phyloP scores from a whole-genome alignment of 805 yeast genomes.

The Kluyveromyces wickerhamii region DNA sequence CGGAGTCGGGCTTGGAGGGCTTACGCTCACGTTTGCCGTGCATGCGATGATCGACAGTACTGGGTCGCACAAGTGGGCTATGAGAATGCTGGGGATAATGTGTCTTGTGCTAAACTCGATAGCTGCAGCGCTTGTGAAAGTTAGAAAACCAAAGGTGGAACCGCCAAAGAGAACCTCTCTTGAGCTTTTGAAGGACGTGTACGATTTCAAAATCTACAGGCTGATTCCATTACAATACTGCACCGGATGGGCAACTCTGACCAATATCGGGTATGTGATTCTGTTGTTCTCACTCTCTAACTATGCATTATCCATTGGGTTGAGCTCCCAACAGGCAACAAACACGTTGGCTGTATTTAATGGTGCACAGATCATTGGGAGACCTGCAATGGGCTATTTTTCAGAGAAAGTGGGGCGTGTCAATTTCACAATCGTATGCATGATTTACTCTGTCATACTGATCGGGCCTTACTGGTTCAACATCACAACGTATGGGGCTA shows the following conservation, averaged over 20 bases:
- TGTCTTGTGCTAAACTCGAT: conserved; percentile 32
- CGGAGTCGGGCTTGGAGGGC: conserved; percentile 49
- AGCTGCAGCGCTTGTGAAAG: conserved; percentile 37
- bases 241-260: conserved; percentile 32
- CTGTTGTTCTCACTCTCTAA: conserved; percentile 40
- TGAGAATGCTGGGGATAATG: conserved; percentile 37
- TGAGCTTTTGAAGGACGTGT: conserved; percentile 29
- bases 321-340: conserved; percentile 36
- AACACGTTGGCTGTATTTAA: conserved; percentile 39
- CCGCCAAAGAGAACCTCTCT: conserved; percentile 20
- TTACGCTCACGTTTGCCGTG: conserved; percentile 34
- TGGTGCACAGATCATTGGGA: conserved; percentile 40
- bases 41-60: conserved; percentile 36
- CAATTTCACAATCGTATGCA: conserved; percentile 34
- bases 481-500: conserved; percentile 26
- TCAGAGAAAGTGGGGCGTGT: conserved; percentile 41
- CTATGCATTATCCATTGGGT: conserved; percentile 41
- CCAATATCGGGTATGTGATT: conserved; percentile 35
- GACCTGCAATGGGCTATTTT: conserved; percentile 39
- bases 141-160: conserved; percentile 33
- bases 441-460: conserved; percentile 27
- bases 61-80: conserved; percentile 41
- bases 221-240: conserved; percentile 28
- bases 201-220: conserved; percentile 27
- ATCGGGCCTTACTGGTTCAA: conserved; percentile 37